Conservation (phyloP, 495 filamentous ascomycete genomes). For the Tetracladium setigerum region DNA sequence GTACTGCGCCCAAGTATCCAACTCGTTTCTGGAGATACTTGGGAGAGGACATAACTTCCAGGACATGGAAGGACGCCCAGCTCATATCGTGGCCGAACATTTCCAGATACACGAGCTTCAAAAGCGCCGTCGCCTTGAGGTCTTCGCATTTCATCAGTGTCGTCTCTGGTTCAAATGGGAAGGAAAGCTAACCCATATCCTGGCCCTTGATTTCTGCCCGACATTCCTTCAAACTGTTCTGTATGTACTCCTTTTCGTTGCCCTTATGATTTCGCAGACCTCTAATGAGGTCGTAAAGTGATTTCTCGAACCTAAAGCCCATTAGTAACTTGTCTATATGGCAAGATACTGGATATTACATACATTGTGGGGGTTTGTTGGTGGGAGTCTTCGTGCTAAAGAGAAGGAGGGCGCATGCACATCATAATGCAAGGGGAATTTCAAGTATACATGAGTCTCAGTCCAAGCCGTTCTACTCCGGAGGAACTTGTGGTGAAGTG, state of each 20-base stretch:
- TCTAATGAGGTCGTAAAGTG: conserved; percentile 95
- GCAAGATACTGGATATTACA: too few relatives aligned
- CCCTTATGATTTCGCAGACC: conserved; percentile 91
- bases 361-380: too few relatives aligned
- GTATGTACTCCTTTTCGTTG: conserved; percentile 86
- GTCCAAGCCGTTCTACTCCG: too few relatives aligned
- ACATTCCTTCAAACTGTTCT: conserved; percentile 87
- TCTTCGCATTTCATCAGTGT: conserved; percentile 44
- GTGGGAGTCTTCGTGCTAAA: too few relatives aligned
- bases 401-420: too few relatives aligned
- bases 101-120: conserved; percentile 94
- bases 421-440: too few relatives aligned
- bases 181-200: conserved; percentile 65
- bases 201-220: conserved; percentile 79
- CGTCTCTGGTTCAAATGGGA: not conserved
- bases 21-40: conserved; percentile 94
- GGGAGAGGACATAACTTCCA: conserved; percentile 94
- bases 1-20: conserved; percentile 91
- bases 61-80: conserved; percentile 95
- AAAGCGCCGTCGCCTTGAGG: conserved; percentile 87
- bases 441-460: too few relatives aligned
- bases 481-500: too few relatives aligned
- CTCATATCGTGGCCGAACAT: conserved; percentile 99
- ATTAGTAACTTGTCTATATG: conserved; percentile 17
- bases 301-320: conserved; percentile 86